Percentiles rank a stretch among this genome's conserved stretches.
These are phyloP conservation scores for Didymella segeticola DNA, from an alignment of 2,329 filamentous ascomycete genomes.

Conservation along the genomic window DNA sequence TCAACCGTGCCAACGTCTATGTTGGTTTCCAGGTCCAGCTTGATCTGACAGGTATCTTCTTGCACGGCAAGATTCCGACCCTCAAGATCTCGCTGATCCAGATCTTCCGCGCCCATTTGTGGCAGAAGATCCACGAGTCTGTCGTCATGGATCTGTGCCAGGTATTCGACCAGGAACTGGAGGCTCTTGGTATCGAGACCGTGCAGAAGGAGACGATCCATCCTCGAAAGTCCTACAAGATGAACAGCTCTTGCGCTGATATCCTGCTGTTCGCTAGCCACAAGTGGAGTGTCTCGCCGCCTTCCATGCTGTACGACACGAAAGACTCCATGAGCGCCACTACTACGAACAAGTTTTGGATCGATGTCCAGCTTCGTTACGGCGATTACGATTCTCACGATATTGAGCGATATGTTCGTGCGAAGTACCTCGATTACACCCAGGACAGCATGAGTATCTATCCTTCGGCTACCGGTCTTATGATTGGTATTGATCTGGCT, in stretches of 20 bases:
- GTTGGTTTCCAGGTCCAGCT: slow-evolving; percentile 99
- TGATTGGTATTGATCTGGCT: slow-evolving; percentile 96
- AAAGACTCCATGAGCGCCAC: slow-evolving; percentile 94
- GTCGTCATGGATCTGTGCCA: slow-evolving; percentile 99
- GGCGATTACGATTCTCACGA: slow-evolving; percentile 99
- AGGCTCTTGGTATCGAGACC: slow-evolving; percentile 93
- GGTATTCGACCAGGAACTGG: slow-evolving; percentile 96
- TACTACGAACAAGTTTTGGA: slow-evolving; percentile 99
- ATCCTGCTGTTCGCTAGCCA: slow-evolving; percentile 96
- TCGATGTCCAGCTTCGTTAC: slow-evolving; percentile 95
- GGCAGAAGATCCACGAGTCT: slow-evolving; percentile 99
- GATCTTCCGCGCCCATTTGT: slow-evolving; percentile 99
- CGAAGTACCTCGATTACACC: slow-evolving; percentile 98
- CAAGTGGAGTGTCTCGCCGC: slow-evolving; percentile 97
- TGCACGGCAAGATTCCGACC: slow-evolving; percentile 98
- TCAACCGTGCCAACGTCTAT: slow-evolving; percentile 96
- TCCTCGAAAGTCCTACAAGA: slow-evolving; percentile 99
- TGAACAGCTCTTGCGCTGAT: slow-evolving; percentile 99
- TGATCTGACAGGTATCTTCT: slow-evolving; percentile 96
- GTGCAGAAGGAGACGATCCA: slow-evolving; percentile 99
- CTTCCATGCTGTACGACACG: slow-evolving; percentile 91
- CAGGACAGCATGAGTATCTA: slow-evolving; percentile 99
- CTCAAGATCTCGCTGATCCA: slow-evolving; percentile 98
- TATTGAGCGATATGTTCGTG: slow-evolving; percentile 95
- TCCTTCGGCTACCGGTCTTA: slow-evolving; percentile 92